phyloP scores from a whole-genome alignment of 768 basidiomycete genomes.

The Hysterangium stoloniferum region DNA sequence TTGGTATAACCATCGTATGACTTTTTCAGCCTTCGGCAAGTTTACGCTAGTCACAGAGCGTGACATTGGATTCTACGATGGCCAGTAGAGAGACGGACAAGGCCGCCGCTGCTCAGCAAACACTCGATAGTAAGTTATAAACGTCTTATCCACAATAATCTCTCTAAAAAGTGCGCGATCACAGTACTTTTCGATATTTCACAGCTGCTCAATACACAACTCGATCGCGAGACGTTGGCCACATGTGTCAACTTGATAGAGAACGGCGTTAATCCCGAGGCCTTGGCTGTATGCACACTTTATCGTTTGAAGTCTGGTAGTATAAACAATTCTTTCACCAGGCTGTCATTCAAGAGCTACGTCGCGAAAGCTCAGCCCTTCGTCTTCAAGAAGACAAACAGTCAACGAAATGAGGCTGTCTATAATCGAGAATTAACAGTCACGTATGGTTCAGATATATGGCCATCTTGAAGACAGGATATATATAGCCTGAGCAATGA shows the following conservation, averaged over 20 bases:
- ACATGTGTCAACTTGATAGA: constrained; percentile 91
- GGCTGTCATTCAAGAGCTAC: constrained; percentile 81
- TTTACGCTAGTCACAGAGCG: too few species aligned
- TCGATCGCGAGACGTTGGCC: constrained; percentile 88
- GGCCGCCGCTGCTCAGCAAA: constrained; percentile 22
- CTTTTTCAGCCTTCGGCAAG: too few species aligned
- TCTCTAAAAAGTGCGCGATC: neutral
- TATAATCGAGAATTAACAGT: too few species aligned
- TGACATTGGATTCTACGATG: constrained; percentile 21
- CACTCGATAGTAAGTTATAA: constrained; percentile 29
- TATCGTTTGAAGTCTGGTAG: neutral
- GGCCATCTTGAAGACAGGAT: too few species aligned
- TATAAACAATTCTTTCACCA: constrained; percentile 24
- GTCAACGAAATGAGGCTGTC: too few species aligned
- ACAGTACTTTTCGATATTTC: constrained; percentile 82
- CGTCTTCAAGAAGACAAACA: constrained; percentile 21
- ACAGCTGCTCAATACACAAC: constrained; percentile 76
- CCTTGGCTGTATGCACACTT: constrained; percentile 62
- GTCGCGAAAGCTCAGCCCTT: constrained; percentile 52
- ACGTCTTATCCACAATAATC: constrained; percentile 11
- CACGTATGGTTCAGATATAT: too few species aligned
- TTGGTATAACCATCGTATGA: neutral
- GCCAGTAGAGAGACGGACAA: constrained; percentile 34
- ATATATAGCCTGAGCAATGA: too few species aligned
- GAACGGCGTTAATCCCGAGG: constrained; percentile 87